phyloP scores from a whole-genome alignment of 805 yeast genomes.

The Hanseniaspora nectarophila region DNA sequence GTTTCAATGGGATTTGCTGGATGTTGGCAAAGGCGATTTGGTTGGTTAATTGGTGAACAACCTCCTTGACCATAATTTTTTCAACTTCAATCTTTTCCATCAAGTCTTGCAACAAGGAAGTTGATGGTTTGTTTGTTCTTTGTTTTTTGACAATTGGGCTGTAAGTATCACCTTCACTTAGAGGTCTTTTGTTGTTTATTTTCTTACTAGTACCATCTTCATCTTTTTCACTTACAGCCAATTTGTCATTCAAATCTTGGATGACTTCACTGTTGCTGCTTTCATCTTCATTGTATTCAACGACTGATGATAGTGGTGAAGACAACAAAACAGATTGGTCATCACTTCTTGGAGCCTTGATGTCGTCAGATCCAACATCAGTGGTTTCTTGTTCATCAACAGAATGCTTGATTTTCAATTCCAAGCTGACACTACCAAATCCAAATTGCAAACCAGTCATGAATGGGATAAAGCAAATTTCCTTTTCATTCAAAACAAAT shows the following conservation, averaged over 20 bases:
- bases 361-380: constrained; percentile 36
- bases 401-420: constrained; percentile 40
- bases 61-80: constrained; percentile 37
- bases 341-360: constrained; percentile 21
- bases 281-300: constrained; percentile 8
- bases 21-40: constrained; percentile 84
- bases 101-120: constrained; percentile 24
- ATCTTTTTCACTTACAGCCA: not conserved
- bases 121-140: constrained; percentile 1
- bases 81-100: constrained; percentile 20
- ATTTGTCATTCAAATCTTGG: not conserved
- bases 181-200: constrained; percentile 11
- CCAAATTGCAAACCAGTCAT: constrained; percentile 53
- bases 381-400: constrained; percentile 40
- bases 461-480: constrained; percentile 53
- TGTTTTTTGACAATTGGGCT: constrained; percentile 1
- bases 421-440: constrained; percentile 29
- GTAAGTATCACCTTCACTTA: constrained; percentile 20
- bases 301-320: constrained; percentile 8
- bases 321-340: constrained; percentile 23
- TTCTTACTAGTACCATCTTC: not conserved
- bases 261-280: not conserved
- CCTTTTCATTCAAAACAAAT: constrained; percentile 41
- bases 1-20: constrained; percentile 74
- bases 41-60: constrained; percentile 59